phyloP scores from a whole-genome alignment of 306 rosid genomes.

The Castanea crenata region DNA sequence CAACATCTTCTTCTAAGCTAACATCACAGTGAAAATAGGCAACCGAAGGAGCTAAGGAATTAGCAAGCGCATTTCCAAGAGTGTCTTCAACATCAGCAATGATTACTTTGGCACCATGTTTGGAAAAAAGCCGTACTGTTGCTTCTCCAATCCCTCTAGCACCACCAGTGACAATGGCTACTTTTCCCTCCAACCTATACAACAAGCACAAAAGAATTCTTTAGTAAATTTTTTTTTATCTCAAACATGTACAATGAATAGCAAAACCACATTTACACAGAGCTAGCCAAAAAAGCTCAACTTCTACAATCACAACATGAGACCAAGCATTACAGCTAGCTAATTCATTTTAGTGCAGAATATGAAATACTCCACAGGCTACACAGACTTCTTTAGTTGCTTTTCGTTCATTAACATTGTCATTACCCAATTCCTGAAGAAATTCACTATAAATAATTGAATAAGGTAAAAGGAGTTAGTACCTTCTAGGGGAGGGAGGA shows the following conservation, averaged over 20 bases:
- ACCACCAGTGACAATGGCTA: constrained; percentile 82
- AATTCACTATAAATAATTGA: too few relatives aligned
- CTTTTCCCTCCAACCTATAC: constrained; percentile 77
- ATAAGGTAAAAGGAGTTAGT: not conserved
- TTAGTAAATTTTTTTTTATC: not conserved
- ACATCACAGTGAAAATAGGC: constrained; percentile 72
- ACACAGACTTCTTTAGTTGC: not conserved
- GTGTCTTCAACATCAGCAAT: constrained; percentile 71
- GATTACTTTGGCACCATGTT: constrained; percentile 78
- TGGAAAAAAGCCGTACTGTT: constrained; percentile 57
- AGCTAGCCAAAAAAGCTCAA: too few relatives aligned
- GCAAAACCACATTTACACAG: too few relatives aligned
- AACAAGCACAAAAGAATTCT: not conserved
- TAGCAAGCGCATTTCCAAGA: constrained; percentile 48
- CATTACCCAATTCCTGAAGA: too few relatives aligned
- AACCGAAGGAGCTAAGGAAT: constrained; percentile 50
- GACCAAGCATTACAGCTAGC: too few relatives aligned
- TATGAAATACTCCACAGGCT: not conserved
- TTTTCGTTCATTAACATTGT: not conserved
- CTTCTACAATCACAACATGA: too few relatives aligned
- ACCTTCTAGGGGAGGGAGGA: constrained; percentile 55
- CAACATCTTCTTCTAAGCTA: constrained; percentile 61
- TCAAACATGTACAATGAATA: too few relatives aligned
- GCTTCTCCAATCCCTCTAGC: constrained; percentile 92
- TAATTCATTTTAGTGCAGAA: too few relatives aligned